Evolutionary conservation across 345 rosid genomes (phyloP), one percentile per base, ranked within the genome.

Genomic region (Luvunga scandens): DNA sequence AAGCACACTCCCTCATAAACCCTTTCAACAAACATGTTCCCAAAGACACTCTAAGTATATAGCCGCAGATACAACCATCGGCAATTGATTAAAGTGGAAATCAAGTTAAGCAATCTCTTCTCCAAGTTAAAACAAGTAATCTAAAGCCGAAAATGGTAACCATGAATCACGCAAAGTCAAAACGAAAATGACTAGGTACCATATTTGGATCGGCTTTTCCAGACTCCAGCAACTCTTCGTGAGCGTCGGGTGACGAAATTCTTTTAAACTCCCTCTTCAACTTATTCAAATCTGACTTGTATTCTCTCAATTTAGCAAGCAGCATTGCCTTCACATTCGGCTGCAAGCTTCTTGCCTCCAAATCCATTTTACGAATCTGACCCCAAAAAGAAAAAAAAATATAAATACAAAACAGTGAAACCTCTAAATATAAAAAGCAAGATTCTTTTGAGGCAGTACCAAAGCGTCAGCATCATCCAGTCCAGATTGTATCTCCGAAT

Each of bases 301-400:
- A 94, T 66, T 92, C 98, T 84, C 97, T 90, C 62, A 92, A 84
- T 83, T 94, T 94, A 18, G 98, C 94, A 76, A 94, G 94, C 76
- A 92, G 88, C 84, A 85, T 84, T 30, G 96, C 97, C 87, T 92
- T 92, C 50, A 83, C 88, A 80, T 85, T 88, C 60, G 97, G 93
- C 84, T 90, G 95, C 88, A 91, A 76, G 85, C 92, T 92, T 79
- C 97, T 87, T 6, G 98, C 98, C 84, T 94, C 98, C 55, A 94
- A 89, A 84, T 92, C 97, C 97, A 94, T 94, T 80, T 94, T 94
- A 66, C 95, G 84, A 69, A 94, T 87, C 98, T 94, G 81, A 38
- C 6, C n/a, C 7, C 22, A 53, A 53, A 53, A 53, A 5, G 22
- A 69, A 22, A 68, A 55, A 18, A 63, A 25, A 67, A 55, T 25